Percentiles rank a stretch among this genome's conserved stretches.
Conservation (phyloP, 768 basidiomycete genomes). For the Lactarius indigo region DNA sequence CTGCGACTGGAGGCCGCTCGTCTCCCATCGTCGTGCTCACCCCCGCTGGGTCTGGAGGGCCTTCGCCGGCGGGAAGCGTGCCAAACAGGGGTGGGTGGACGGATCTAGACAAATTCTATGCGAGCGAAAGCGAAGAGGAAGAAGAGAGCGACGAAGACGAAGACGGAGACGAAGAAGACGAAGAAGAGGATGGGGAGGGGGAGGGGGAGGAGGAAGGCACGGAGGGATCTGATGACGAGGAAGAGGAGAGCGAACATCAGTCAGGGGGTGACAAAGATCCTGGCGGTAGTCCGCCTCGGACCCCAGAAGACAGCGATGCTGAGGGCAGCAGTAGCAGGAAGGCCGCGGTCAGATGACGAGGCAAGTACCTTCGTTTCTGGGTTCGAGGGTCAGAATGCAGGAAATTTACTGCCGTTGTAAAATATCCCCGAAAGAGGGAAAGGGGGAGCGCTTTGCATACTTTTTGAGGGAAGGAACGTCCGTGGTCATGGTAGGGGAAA, state of each 20-base stretch:
- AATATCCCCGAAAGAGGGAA: neutral
- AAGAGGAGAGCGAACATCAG: conserved; percentile 30
- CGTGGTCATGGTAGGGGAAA: too few relatives aligned
- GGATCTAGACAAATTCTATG: conserved; percentile 75
- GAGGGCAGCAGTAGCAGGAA: conserved; percentile 2
- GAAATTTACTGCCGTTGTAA: neutral
- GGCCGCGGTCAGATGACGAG: conserved; percentile 4
- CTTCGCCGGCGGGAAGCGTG: conserved; percentile 34
- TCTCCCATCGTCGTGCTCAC: conserved; percentile 53
- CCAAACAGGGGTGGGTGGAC: conserved; percentile 43
- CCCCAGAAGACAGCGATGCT: conserved; percentile 11
- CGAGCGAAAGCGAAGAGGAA: conserved; percentile 33
- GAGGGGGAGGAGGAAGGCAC: conserved; percentile 26
- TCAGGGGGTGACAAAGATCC: conserved; percentile 31
- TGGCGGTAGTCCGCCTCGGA: neutral
- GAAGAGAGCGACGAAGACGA: conserved; percentile 35
- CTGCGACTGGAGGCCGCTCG: conserved; percentile 31
- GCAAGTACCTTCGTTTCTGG: neutral
- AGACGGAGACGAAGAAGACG: conserved; percentile 33
- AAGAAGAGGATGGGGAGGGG: conserved; percentile 24
- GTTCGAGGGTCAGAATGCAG: neutral
- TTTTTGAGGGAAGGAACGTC: neutral
- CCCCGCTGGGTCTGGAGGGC: conserved; percentile 39
- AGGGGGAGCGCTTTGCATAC: neutral
- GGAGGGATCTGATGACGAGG: conserved; percentile 24